Evolutionary conservation across 2,329 filamentous ascomycete genomes (phyloP).

Genomic region (Magnaporthiopsis rhizophila): DNA sequence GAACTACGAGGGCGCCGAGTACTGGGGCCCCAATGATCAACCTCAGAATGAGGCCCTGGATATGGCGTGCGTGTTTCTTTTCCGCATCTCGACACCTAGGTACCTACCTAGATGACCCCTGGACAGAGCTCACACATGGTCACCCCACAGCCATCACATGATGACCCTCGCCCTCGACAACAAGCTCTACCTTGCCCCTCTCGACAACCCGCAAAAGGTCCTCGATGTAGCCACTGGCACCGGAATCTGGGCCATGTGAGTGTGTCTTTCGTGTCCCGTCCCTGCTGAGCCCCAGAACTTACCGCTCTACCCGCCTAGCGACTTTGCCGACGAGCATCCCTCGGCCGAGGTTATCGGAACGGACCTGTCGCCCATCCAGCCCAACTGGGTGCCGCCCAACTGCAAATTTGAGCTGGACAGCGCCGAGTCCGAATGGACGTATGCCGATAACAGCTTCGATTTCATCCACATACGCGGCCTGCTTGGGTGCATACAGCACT

Average conservation of each 20-base stretch:
- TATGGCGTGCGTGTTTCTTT: slow-evolving; percentile 14
- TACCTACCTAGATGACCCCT: background rate
- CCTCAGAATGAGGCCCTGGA: slow-evolving; percentile 23
- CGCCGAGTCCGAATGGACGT: slow-evolving; percentile 42
- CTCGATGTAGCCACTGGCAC: slow-evolving; percentile 17
- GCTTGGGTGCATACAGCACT: slow-evolving; percentile 45
- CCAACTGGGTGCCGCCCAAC: slow-evolving; percentile 46
- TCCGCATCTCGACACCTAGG: too few relatives aligned
- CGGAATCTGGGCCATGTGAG: slow-evolving; percentile 17
- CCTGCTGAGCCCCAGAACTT: slow-evolving; percentile 16
- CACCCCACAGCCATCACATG: slow-evolving; percentile 9
- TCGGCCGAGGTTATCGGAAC: slow-evolving; percentile 34
- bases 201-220: slow-evolving; percentile 13
- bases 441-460: slow-evolving; percentile 41
- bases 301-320: slow-evolving; percentile 23
- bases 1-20: slow-evolving; percentile 19
- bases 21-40: slow-evolving; percentile 25
- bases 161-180: slow-evolving; percentile 9
- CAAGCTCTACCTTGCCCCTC: slow-evolving; percentile 14
- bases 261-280: background rate
- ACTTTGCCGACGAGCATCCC: slow-evolving; percentile 28
- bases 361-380: slow-evolving; percentile 44
- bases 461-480: slow-evolving; percentile 50
- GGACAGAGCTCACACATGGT: background rate
- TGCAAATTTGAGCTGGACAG: slow-evolving; percentile 59